Conservation (phyloP, 495 filamentous ascomycete genomes). For the Hamigera avellanea region DNA sequence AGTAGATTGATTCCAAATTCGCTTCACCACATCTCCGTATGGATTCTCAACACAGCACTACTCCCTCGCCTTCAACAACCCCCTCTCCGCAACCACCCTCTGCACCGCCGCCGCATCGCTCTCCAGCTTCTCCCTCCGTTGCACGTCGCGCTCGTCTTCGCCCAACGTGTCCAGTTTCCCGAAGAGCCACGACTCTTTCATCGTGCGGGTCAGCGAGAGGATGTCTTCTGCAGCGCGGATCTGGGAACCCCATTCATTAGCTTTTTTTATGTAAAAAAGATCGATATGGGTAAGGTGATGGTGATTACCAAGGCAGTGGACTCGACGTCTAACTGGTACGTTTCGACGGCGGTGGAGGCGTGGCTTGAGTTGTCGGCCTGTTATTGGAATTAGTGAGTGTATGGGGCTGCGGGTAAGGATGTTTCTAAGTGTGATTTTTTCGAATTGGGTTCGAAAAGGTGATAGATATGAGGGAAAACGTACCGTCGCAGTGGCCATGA, state of each 20-base stretch:
- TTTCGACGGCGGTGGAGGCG: conserved; percentile 41
- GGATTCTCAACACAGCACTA: too few relatives aligned
- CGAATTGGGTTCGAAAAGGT: too few relatives aligned
- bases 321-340: conserved; percentile 53
- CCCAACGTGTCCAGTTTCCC: conserved; percentile 56
- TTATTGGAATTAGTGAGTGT: too few relatives aligned
- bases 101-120: conserved; percentile 34
- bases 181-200: conserved; percentile 70
- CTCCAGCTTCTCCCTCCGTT: conserved; percentile 37
- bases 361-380: conserved; percentile 29
- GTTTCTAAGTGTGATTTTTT: too few relatives aligned
- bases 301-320: conserved; percentile 46
- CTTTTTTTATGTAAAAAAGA: neutral
- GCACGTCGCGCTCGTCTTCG: conserved; percentile 30
- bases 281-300: neutral
- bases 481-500: conserved; percentile 47
- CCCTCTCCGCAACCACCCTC: conserved; percentile 34
- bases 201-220: conserved; percentile 44
- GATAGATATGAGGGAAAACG: conserved; percentile 6
- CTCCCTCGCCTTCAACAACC: conserved; percentile 1
- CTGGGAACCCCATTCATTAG: conserved; percentile 28
- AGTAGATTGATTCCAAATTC: too few relatives aligned
- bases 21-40: too few relatives aligned
- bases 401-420: too few relatives aligned
- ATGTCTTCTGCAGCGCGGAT: conserved; percentile 57